Evolutionary conservation across 2,329 filamentous ascomycete species (phyloP), one percentile per base, ranked within the genome.

Genomic region (Arthrobotrys iridis): DNA sequence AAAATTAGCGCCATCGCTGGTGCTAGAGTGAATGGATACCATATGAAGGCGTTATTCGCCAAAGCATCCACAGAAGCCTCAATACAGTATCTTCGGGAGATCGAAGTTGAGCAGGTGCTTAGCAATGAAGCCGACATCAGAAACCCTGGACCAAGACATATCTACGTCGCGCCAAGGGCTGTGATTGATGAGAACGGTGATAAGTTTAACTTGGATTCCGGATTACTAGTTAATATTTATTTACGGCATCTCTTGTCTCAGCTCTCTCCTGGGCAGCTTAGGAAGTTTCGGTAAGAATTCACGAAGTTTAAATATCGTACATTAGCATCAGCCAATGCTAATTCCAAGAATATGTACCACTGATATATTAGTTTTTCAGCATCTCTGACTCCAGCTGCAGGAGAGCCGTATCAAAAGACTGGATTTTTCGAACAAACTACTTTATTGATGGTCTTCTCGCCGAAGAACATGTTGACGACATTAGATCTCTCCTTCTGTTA

Each of bases 381-480:
- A n/a, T n/a, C n/a, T n/a, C n/a, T n/a, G n/a, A n/a, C n/a, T n/a
- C n/a, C n/a, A n/a, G n/a, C n/a, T n/a, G n/a, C n/a, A n/a, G n/a
- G n/a, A n/a, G n/a, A 4, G 20, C 26, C 10, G 13, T 37, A 18
- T 20, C 37, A 22, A 35, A 6, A 37, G 6, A 37, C 33, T 3
- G 22, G 22, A 24, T 18, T 41, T 11, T n/a, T 68, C 4, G 55
- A 68, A 33, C 13, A 30, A 4, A 41, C 41, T 13, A 65, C 60
- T 4, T 3, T 65, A 11, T 30, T 46, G 4, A 41, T 46, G 20
- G 28, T 65, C 0, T 52, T 52, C 30, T 24, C 7, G 11, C 64
- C 64, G 4, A 22, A 22, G 4, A 68, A 68, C 22, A 60, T 7
- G 13, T 24, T 68, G 15, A 60, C 64, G n/a, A 52, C 2, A 15